Percentiles rank a stretch among this genome's conserved stretches.
These are phyloP conservation scores for Setaria italica DNA, from an alignment of 202 grass and related monocot genomes.

Conservation along the genomic window DNA sequence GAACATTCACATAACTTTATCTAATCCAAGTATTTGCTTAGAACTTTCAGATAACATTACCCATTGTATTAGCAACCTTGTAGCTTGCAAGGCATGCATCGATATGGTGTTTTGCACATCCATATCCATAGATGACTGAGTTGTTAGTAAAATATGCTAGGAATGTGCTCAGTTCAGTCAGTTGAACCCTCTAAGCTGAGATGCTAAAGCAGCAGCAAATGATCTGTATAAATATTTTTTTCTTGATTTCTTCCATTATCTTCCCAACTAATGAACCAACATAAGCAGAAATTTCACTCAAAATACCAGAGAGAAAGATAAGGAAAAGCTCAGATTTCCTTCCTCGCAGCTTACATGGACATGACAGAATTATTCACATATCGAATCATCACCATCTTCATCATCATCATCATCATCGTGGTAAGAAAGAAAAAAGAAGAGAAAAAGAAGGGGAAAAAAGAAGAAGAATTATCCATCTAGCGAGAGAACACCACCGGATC, in stretches of 20 bases:
- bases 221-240: conserved; percentile 45
- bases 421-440: conserved; percentile 30
- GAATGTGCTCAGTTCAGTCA: neutral
- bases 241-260: conserved; percentile 48
- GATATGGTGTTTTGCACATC: neutral
- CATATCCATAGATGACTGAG: neutral
- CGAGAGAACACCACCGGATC: conserved; percentile 54
- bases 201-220: conserved; percentile 11
- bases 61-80: neutral
- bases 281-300: conserved; percentile 22
- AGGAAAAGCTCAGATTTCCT: conserved; percentile 73
- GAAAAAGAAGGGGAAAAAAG: neutral
- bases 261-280: conserved; percentile 59
- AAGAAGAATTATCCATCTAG: conserved; percentile 64
- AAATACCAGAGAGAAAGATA: conserved; percentile 49
- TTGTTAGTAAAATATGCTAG: neutral
- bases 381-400: conserved; percentile 42
- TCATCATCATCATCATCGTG: conserved; percentile 26
- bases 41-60: conserved; percentile 10
- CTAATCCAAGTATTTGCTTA: conserved; percentile 15
- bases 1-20: conserved; percentile 4
- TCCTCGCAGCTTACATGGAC: conserved; percentile 55
- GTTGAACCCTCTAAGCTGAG: neutral
- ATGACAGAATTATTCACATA: conserved; percentile 76
- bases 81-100: neutral